Evolutionary conservation across 2,329 filamentous ascomycete genomes (phyloP), one percentile per base, ranked within the genome.

Genomic region (Zasmidium cellare): DNA sequence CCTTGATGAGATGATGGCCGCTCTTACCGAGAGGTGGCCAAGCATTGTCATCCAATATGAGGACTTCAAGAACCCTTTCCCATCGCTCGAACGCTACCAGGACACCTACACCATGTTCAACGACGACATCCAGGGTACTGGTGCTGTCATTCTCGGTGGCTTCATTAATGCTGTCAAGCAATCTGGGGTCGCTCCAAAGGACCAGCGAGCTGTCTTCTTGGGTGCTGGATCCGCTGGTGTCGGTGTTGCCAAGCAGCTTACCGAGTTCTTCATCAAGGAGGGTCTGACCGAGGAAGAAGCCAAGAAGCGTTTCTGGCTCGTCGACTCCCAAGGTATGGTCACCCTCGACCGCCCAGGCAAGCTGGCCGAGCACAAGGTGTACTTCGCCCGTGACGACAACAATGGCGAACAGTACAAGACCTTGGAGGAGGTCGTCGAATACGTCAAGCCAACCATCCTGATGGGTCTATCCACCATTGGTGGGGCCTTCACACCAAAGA

Each of bases 11-110:
- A 88, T 99, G 80, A 97, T 99, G 94, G 84, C 85, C 69, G 93
- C 94, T 57, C 84, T 91, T 60, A 89, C 88, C 57, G 91, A 96
- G 74, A 82, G 82, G 65, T 89, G 86, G 86, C 86, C 86, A 56
- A 84, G 84, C 63, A 87, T 88, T 66, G 85, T 88, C 65, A 90
- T 97, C 62, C 94, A 97, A 74, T 97, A 96, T 69, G 93, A 97
- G 61, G 94, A 97, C 73, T 97, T 96, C 77, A 96, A 97, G 81
- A 96, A 93, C 71, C 93, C 94, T 48, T 99, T 97, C 84, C 89
- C 90, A 62, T 93, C 96, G 70, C 84, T 97, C 44, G 89, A 94
- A 73, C 86, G 91, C 60, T 97, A 97, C 79, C 89, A 91, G 67
- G 82, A 92, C 73, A 84, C 82, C 64, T 93, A 96, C 82, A 92